phyloP scores from a whole-genome alignment of 257 asterid species.

The Ocimum tenuiflorum region DNA sequence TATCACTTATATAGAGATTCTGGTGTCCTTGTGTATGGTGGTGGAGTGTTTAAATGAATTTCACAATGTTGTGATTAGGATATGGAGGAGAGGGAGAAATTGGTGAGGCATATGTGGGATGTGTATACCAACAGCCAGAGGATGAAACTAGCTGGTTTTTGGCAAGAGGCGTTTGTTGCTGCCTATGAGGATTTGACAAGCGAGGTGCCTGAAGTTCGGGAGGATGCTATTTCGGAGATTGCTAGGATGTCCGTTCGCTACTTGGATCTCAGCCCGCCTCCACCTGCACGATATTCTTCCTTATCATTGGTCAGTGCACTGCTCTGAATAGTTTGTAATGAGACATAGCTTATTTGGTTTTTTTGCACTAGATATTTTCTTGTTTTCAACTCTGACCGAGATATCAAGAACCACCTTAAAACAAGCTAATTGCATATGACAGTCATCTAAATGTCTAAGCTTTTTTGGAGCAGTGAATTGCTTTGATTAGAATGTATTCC shows the following conservation, averaged over 20 bases:
- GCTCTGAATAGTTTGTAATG: neutral
- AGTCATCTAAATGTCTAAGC: neutral
- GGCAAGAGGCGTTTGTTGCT: conserved; percentile 91
- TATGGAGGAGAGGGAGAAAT: conserved; percentile 90
- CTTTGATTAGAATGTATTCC: neutral
- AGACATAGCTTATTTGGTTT: neutral
- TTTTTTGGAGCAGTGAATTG: neutral
- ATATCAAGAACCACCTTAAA: neutral
- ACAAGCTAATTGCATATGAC: neutral
- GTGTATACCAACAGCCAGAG: conserved; percentile 65
- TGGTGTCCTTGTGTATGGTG: neutral
- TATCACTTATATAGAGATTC: neutral
- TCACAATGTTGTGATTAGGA: conserved; percentile 35
- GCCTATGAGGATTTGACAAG: conserved; percentile 81
- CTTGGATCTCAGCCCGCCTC: conserved; percentile 45
- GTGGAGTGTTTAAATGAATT: conserved; percentile 7
- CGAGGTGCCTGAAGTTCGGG: conserved; percentile 52
- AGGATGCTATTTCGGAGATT: conserved; percentile 71
- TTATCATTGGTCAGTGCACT: conserved; percentile 46
- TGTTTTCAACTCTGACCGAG: neutral
- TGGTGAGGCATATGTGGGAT: conserved; percentile 95
- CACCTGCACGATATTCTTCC: conserved; percentile 30
- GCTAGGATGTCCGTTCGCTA: conserved; percentile 73
- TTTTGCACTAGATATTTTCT: neutral
- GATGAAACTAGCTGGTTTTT: conserved; percentile 58